Percentiles rank a stretch among this genome's conserved stretches.
Evolutionary conservation across 768 basidiomycete species (phyloP).

Genomic region (Coprinopsis marcescibilis): DNA sequence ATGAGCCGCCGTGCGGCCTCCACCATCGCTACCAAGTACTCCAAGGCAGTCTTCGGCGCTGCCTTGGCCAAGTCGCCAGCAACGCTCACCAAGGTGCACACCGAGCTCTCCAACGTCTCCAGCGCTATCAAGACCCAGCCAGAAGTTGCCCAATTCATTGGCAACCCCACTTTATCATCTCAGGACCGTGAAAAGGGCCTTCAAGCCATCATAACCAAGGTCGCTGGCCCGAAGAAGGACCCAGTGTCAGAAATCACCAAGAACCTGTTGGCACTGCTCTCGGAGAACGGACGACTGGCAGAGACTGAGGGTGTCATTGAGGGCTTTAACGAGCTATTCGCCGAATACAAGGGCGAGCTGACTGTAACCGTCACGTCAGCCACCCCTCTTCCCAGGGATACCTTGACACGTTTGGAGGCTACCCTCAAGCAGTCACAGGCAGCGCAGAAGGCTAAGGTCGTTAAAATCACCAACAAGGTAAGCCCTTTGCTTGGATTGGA

Average conservation of each 20-base stretch:
- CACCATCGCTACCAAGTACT: constrained; percentile 76
- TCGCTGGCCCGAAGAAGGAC: constrained; percentile 66
- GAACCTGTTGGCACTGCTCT: constrained; percentile 85
- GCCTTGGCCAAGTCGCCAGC: constrained; percentile 80
- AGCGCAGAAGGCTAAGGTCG: constrained; percentile 78
- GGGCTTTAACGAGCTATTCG: constrained; percentile 85
- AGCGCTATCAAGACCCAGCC: constrained; percentile 61
- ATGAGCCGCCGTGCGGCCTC: constrained; percentile 71
- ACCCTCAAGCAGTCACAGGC: constrained; percentile 81
- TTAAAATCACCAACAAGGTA: constrained; percentile 92
- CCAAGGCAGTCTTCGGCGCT: constrained; percentile 75
- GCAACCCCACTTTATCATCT: constrained; percentile 86
- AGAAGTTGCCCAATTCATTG: constrained; percentile 65
- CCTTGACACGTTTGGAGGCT: constrained; percentile 73
- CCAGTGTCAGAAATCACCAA: constrained; percentile 80
- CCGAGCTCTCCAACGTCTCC: constrained; percentile 71
- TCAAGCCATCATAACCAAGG: constrained; percentile 55
- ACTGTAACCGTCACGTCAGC: constrained; percentile 91
- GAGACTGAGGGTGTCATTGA: constrained; percentile 84
- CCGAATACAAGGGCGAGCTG: constrained; percentile 88
- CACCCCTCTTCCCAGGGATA: constrained; percentile 68
- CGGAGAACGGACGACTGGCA: constrained; percentile 86
- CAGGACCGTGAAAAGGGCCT: constrained; percentile 72
- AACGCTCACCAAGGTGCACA: constrained; percentile 78
- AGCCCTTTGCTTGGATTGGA: constrained; percentile 15